Evolutionary conservation across 257 asterid genomes (phyloP), one percentile per base, ranked within the genome.

Genomic region (Leonotis leonurus): DNA sequence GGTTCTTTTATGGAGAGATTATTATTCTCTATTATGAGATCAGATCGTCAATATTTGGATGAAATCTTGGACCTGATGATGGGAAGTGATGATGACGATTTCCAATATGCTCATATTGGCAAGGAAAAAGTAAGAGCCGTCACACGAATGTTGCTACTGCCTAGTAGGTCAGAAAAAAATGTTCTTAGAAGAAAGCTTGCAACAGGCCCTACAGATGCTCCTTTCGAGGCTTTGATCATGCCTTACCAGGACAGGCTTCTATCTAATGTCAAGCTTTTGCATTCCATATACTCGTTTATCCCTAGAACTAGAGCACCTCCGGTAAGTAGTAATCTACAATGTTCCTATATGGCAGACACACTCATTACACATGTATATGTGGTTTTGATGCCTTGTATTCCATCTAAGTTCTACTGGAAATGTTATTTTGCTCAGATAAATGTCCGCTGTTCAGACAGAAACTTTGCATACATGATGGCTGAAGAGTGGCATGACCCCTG

Each of bases 281-380:
- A 85, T 74, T 85, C 99, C 7, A 74, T 84, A 35, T 82, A 87
- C 79, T 89, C 97, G 26, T 89, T 87, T 78, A 93, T 93, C 58
- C 99, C 99, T 14, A 82, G 81, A 74, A 54, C 96, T 36, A 87
- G 99, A 78, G 96, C 97, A 65, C 96, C 97, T 62, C 97, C 99
- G 4, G 99, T 92, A 79, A 77, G 95, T 77, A 29, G 41, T 69
- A 44, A 20, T 17, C 16, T 58, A 12, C 52, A 53, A n/a, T n/a
- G n/a, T n/a, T n/a, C n/a, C 53, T 21, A 45, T 55, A 41, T 43
- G 11, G 1, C 13, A 3, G 22, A 14, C 5, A 4, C 48, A 9
- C 36, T 7, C 25, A n/a, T n/a, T n/a, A 43, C 53, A 24, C 12
- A 1, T 36, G 5, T 22, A 22, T 57, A 6, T 50, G 13, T 37